phyloP scores from a whole-genome alignment of 169 alveolate species.

The Hepatocystis sp. region DNA sequence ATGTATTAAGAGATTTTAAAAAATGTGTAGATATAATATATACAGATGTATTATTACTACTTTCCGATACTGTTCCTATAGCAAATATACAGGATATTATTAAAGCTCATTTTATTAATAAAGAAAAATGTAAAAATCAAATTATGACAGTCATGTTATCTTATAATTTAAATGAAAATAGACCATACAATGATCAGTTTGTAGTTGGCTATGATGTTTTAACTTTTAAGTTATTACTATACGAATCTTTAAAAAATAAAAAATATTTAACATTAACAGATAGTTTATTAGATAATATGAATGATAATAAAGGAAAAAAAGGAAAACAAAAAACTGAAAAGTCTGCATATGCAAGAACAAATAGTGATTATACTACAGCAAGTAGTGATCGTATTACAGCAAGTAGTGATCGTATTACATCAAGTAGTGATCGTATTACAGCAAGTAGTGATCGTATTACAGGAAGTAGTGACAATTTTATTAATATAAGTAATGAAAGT shows the following conservation, averaged over 20 bases:
- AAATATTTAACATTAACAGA: conserved; percentile 37
- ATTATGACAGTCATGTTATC: conserved; percentile 63
- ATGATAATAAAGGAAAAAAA: conserved; percentile 4
- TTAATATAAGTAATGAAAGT: too few species aligned
- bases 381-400: too few species aligned
- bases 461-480: too few species aligned
- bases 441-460: too few species aligned
- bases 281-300: conserved; percentile 40
- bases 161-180: conserved; percentile 16
- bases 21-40: conserved; percentile 56
- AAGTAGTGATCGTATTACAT: too few species aligned
- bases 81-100: conserved; percentile 64
- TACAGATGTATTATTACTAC: conserved; percentile 47
- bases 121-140: conserved; percentile 70
- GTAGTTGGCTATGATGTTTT: conserved; percentile 60
- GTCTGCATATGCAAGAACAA: too few species aligned
- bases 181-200: conserved; percentile 47
- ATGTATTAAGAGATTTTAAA: conserved; percentile 68
- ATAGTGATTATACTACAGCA: too few species aligned
- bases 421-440: too few species aligned
- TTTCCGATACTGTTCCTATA: conserved; percentile 68
- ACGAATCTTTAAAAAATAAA: conserved; percentile 45
- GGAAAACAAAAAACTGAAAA: background rate
- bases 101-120: conserved; percentile 66
- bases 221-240: conserved; percentile 44